Evolutionary conservation across 495 filamentous ascomycete genomes (phyloP), one percentile per base, ranked within the genome.

Genomic region (Hypoxylon perforatum): DNA sequence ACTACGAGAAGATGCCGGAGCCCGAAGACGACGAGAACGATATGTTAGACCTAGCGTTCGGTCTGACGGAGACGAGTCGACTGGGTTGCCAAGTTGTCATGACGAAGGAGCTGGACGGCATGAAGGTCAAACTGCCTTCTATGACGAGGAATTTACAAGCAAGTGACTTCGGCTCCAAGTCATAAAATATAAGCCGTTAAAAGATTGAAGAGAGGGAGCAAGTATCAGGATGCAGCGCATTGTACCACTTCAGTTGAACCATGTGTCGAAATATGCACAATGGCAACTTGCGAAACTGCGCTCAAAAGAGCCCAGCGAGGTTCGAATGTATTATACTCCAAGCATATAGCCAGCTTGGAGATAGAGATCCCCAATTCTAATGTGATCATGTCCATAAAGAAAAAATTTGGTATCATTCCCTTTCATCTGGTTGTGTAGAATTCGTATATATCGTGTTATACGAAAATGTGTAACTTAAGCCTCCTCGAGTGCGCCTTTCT

Each of bases 11-110:
- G 80, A 94, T 98, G 82, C 86, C 89, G 45, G 96, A 98, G 78
- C 92, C 95, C 14, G 89, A 90, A 39, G 95, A 99, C 75, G 96
- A 99, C 75, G 95, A 99, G 85, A 98, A 98, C 76, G 95, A 99
- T 78, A 99, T 99, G 95, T 81, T 99, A 69, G 95, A 99, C 75
- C 76, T 98, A 61, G 95, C 95, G 0, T 99, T 99, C 76, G 95
- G 95, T 0, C 72, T 98, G 69, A 97, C 94, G 6, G 95, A 99
- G 81, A 99, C 96, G 46, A 96, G 92, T 44, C 86, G 95, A n/a
- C 77, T 99, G 46, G 95, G 95, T 6, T 99, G 95, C 78, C 95
- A 99, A 81, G 91, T 98, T 25, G 75, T 87, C 69, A 97, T 99
- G 94, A 89, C 75, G 18, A 92, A 91, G 77, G 92, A 94, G 64